Conservation (phyloP, 2,329 filamentous ascomycete genomes). For the Cercospora canescens region DNA sequence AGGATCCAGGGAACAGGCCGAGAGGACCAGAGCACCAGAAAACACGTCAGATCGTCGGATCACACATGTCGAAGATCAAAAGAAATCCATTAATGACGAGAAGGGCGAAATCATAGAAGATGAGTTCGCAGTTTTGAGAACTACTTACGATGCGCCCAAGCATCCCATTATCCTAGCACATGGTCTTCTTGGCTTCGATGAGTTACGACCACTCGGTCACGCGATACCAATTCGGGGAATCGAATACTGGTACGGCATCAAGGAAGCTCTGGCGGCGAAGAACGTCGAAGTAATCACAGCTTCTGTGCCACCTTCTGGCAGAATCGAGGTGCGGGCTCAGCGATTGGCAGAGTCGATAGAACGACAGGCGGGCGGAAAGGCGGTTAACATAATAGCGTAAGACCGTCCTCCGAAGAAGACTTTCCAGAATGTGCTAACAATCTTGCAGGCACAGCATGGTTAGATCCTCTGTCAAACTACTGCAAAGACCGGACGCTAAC, state of each 20-base stretch:
- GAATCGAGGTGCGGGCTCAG: constrained; percentile 59
- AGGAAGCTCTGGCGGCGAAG: constrained; percentile 56
- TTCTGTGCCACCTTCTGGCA: constrained; percentile 59
- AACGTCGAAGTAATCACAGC: constrained; percentile 63
- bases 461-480: background rate
- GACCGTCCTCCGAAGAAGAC: constrained; percentile 22
- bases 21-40: constrained; percentile 1
- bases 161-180: constrained; percentile 64
- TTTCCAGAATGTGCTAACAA: constrained; percentile 14
- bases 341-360: constrained; percentile 56
- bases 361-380: constrained; percentile 53
- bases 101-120: constrained; percentile 43
- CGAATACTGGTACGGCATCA: constrained; percentile 66
- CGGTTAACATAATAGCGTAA: constrained; percentile 66
- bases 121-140: constrained; percentile 61
- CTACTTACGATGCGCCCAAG: constrained; percentile 56
- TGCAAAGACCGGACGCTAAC: constrained; percentile 12
- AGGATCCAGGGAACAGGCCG: background rate
- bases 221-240: constrained; percentile 53
- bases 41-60: constrained; percentile 28
- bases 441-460: constrained; percentile 23
- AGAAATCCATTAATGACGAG: constrained; percentile 10
- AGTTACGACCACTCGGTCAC: constrained; percentile 54
- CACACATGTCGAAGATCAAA: constrained; percentile 13
- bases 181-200: constrained; percentile 66